Base-by-base conservation (phyloP, 768 basidiomycete species). In the Podaxis sp. region DNA sequence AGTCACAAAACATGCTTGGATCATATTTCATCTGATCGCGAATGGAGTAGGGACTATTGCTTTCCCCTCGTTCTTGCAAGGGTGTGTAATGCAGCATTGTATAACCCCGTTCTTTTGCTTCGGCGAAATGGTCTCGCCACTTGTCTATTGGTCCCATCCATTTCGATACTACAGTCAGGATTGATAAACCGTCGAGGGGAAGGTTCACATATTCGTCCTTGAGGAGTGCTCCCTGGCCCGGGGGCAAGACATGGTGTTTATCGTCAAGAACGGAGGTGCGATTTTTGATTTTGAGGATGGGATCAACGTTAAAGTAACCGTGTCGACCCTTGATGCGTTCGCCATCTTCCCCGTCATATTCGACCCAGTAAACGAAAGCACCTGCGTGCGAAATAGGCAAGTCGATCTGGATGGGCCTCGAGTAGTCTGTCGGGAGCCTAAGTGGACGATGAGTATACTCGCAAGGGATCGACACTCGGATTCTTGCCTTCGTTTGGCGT, bases 71-170 rank as follows among this genome's bases (percentile, higher is more conserved):
- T 70, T 91, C 89, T 73, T 99, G 96, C 5, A 99, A 77, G 0
- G 97, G 97, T 0, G 96, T 91, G 79, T 90, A 99, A 70, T 99
- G 97, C 46, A 99, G 77, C 93, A 98, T 97, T 55, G 95, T 99
- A 78, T 99, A 99, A 0, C 97, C 96, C 51, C 96, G 80, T 56
- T 91, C 82, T 55, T 87, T 84, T 10, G 93, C 91, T 73, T 95
- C 93, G 52, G 82, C 79, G 65, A 97, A 91, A 70, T 92, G 86
- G 2, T 80, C 79, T 47, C 75, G 79, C 97, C 97, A 98, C 32
- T 87, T 78, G 10, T 77, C 72, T 37, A 93, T 73, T 1, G 89
- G 82, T 1, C 95, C 96, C 93, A 98, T 97, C 97, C 97, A 99
- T 72, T 99, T 99, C 1, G 95, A 96, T 48, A 99, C 87, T 40